Evolutionary conservation across 2,329 filamentous ascomycete genomes (phyloP).

Genomic region (Cercospora citrullina): DNA sequence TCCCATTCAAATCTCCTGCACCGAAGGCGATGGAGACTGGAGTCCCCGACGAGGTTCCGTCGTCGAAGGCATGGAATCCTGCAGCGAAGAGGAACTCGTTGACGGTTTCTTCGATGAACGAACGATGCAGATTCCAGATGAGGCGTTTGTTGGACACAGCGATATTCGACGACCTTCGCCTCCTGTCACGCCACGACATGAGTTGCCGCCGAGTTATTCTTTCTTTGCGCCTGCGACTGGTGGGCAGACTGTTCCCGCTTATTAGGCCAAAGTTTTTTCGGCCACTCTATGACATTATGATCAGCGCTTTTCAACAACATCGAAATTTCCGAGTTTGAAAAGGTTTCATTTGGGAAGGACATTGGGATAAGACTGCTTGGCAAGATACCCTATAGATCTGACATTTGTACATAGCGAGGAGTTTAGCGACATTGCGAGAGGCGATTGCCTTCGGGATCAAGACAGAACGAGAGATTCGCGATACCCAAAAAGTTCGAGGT

Average conservation of each 20-base stretch:
- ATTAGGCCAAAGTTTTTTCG: neutral
- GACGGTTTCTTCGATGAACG: constrained; percentile 40
- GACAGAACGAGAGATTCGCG: neutral
- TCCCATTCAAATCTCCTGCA: constrained; percentile 47
- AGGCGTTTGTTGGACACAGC: constrained; percentile 29
- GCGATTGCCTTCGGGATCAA: neutral
- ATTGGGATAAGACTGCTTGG: neutral
- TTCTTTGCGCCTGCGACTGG: constrained; percentile 18
- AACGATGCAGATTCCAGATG: constrained; percentile 38
- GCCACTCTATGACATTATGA: neutral
- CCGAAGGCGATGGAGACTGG: constrained; percentile 18
- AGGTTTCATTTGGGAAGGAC: too few species aligned
- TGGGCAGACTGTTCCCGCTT: constrained; percentile 17
- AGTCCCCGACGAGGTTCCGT: constrained; percentile 22
- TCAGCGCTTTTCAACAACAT: neutral
- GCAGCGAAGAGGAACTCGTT: constrained; percentile 31
- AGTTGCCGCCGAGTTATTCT: constrained; percentile 35
- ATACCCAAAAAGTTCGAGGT: neutral
- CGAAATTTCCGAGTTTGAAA: too few species aligned
- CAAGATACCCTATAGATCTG: constrained; percentile 19
- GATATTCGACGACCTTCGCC: constrained; percentile 23
- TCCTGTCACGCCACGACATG: constrained; percentile 21
- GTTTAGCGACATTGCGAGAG: neutral
- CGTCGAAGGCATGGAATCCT: constrained; percentile 26
- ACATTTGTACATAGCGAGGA: neutral